Conservation (phyloP, 108 stramenopile species). For the Schizochytrium sp. region DNA sequence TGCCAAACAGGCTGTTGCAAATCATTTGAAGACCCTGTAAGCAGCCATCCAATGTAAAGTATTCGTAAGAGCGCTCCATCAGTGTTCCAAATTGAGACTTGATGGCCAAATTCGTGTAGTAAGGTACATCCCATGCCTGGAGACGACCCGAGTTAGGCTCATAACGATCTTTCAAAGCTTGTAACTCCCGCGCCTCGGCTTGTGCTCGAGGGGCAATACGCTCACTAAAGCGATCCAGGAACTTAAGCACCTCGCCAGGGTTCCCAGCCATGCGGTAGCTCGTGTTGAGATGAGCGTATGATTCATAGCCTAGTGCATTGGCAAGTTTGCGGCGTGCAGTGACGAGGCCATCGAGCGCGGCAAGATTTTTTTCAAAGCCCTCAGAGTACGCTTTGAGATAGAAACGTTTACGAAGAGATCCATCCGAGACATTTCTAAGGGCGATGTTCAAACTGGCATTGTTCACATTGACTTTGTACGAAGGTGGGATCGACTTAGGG, state of each 20-base stretch:
- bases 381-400: constrained; percentile 46
- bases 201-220: neutral
- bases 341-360: constrained; percentile 21
- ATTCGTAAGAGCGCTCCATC: constrained; percentile 62
- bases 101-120: constrained; percentile 77
- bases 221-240: constrained; percentile 18
- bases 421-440: neutral
- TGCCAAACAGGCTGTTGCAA: constrained; percentile 81
- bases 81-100: neutral
- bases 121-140: constrained; percentile 89
- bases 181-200: constrained; percentile 66
- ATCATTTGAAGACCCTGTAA: constrained; percentile 81
- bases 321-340: neutral
- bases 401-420: constrained; percentile 54
- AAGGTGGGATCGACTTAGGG: neutral
- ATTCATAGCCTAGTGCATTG: neutral
- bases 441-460: neutral
- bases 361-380: constrained; percentile 37
- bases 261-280: constrained; percentile 71
- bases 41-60: constrained; percentile 83
- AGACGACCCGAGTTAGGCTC: constrained; percentile 79
- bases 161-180: constrained; percentile 64
- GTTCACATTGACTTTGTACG: constrained; percentile 14
- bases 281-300: neutral
- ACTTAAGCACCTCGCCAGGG: constrained; percentile 63